Evolutionary conservation across 805 yeast species (phyloP), one percentile per base, ranked within the genome.

Genomic region (Pichia nakasei): DNA sequence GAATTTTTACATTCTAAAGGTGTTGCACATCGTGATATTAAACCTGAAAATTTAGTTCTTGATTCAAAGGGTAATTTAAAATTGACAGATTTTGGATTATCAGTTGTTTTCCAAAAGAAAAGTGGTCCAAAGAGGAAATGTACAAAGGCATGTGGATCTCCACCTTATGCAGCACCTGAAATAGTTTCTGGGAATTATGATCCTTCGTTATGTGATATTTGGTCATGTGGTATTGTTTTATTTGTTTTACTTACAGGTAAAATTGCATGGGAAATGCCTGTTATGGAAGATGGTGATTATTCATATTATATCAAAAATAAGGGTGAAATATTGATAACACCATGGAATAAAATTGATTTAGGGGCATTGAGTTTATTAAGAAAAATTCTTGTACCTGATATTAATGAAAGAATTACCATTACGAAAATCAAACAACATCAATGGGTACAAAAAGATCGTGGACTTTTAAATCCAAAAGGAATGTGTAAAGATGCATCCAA

Each of bases 161-260:
- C 85, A 1, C 89, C 88, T 6, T 83, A 83, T 55, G 73, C 81
- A 67, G 91, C 93, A 1, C 93, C 93, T 2, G 93, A 83, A 53
- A 72, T 83, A 18, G 63, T 63, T 3, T 60, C 64, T 3, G 70
- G 71, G 4, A 48, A 44, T 11, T 83, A 83, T 52, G 77, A 73
- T 38, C 78, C 86, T 1, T 76, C 75, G 42, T 50, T 57, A 3
- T 67, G 79, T 1, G 88, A 82, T 59, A 60, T 80, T 17, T 82
- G 88, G 89, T 78, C 86, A 0, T 72, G 82, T 52, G 87, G 85
- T 2, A 66, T 80, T 4, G 75, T 82, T 2, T 47, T 81, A 12
- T 80, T 75, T 58, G 87, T 80, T 1, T 56, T 82, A 19, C 52
- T 80, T 22, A 68, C 80, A 1, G 89, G 88, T 1, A 76, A 75